Evolutionary conservation across 2,329 filamentous ascomycete species (phyloP).

Genomic region (Aspergillus aculeatinus): DNA sequence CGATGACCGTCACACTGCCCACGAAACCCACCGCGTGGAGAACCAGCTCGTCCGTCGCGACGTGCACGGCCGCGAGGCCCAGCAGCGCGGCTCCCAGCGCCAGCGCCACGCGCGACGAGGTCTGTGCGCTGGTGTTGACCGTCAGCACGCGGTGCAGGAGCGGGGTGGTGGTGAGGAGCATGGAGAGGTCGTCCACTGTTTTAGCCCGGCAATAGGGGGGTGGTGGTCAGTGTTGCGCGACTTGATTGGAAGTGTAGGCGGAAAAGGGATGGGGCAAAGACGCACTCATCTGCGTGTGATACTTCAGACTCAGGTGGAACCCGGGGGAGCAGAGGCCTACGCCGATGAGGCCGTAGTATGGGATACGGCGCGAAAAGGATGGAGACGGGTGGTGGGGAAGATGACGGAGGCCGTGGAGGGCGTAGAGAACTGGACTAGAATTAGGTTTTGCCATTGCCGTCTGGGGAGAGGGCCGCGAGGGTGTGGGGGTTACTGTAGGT

Average conservation of each 20-base stretch:
- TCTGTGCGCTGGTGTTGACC: slow-evolving; percentile 10
- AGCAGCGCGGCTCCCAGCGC: slow-evolving; percentile 4
- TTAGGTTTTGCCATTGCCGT: no score
- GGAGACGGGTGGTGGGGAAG: slow-evolving; percentile 5
- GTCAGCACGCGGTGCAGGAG: slow-evolving; percentile 23
- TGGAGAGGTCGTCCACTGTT: slow-evolving; percentile 26
- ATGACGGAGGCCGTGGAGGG: slow-evolving; percentile 14
- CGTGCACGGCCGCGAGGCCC: slow-evolving; percentile 14
- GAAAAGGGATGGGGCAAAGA: neutral
- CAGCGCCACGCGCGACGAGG: slow-evolving; percentile 8
- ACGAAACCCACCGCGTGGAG: slow-evolving; percentile 19
- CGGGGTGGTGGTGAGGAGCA: slow-evolving; percentile 23
- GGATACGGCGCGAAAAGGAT: slow-evolving; percentile 10
- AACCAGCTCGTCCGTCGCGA: slow-evolving; percentile 21
- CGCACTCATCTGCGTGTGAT: slow-evolving; percentile 31
- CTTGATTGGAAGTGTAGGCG: no score
- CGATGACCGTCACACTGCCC: slow-evolving; percentile 15
- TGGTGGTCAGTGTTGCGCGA: neutral
- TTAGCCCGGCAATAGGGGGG: accelerated
- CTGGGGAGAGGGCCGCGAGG: no score
- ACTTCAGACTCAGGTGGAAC: slow-evolving; percentile 30
- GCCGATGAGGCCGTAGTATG: slow-evolving; percentile 22
- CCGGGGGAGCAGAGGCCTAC: slow-evolving; percentile 27
- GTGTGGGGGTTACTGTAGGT: slow-evolving; percentile 19
- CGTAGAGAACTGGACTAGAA: slow-evolving; percentile 25